Base-by-base conservation (phyloP, 2,329 filamentous ascomycete genomes). In the Aspergillus japonicus region DNA sequence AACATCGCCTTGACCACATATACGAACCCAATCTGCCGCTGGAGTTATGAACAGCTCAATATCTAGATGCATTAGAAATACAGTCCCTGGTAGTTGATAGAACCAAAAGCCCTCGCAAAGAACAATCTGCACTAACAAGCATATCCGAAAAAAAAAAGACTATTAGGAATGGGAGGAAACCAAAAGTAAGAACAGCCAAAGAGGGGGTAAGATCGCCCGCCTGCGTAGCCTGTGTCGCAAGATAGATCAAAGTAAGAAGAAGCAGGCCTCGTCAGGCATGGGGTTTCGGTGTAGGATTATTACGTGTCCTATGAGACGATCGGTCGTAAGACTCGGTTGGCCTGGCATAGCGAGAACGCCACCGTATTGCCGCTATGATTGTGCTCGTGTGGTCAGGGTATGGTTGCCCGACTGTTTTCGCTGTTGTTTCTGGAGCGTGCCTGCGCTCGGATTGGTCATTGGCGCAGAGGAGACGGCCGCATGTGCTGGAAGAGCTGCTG, bases 401-500 rank as follows among this genome's bases (percentile, higher is more conserved):
- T 35, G 12, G 33, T 35, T 8, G 39, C 44, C 24, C 8, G n/a
- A 8, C 39, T 35, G 26, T 16, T 31, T 39, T 54, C 31, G 44
- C 21, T 6, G 48, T 29, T 21, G 24, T 49, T 26, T 49, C 48
- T 21, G 24, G 26, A 31, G n/a, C 24, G 24, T n/a, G 29, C 48
- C 48, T 31, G 48, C 48, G 14, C 48, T 31, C 48, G 48, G 31
- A 8, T 19, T 24, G 24, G 8, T 26, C 16, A 31, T 12, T 31
- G n/a, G 12, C 48, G 26, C 26, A 11, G 63, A 66, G 63, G 31
- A 59, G 55, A 14, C 21, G 47, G 16, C 44, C 66, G 65, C 57
- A 74, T 58, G 33, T 65, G 65, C 50, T 68, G 66, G n/a, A 73
- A 66, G 47, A 76, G 57, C 16, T 68, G 64, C 24, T 70, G 68